These are phyloP conservation scores for Ilyonectria mors-panacis DNA, from an alignment of 2,329 filamentous ascomycete species.

Conservation along the genomic window DNA sequence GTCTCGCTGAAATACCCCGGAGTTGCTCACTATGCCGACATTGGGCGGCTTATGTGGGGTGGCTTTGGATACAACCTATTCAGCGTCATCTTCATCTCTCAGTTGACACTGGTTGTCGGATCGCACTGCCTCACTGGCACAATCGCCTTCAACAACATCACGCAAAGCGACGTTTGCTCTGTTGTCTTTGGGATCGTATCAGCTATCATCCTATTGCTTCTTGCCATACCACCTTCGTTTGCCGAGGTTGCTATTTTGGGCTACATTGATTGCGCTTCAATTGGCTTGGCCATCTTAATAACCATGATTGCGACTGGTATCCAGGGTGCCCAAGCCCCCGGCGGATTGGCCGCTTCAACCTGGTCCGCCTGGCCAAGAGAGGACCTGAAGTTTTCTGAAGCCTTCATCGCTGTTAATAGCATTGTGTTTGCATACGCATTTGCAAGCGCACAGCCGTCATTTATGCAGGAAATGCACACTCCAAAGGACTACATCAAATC, in stretches of 20 bases:
- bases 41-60: conserved; percentile 4
- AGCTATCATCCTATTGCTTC: not conserved
- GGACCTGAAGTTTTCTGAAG: not conserved
- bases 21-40: conserved; percentile 4
- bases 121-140: conserved; percentile 4
- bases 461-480: conserved; percentile 8
- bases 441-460: conserved; percentile 1
- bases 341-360: not conserved
- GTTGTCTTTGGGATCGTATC: not conserved
- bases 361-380: conserved; percentile 7
- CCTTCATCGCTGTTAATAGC: conserved; percentile 1
- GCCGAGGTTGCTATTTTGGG: conserved; percentile 1
- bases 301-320: conserved; percentile 5
- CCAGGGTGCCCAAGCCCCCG: not conserved
- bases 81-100: conserved; percentile 1
- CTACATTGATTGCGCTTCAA: not conserved
- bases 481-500: conserved; percentile 8
- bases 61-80: not conserved
- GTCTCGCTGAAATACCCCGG: not conserved
- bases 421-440: conserved; percentile 9
- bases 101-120: conserved; percentile 6
- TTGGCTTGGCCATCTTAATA: not conserved
- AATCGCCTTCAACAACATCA: conserved; percentile 12
- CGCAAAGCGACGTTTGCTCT: conserved; percentile 1
- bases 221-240: not conserved